Evolutionary conservation across 2,329 filamentous ascomycete species (phyloP), one percentile per base, ranked within the genome.

Genomic region (Fusarium verticillioides): DNA sequence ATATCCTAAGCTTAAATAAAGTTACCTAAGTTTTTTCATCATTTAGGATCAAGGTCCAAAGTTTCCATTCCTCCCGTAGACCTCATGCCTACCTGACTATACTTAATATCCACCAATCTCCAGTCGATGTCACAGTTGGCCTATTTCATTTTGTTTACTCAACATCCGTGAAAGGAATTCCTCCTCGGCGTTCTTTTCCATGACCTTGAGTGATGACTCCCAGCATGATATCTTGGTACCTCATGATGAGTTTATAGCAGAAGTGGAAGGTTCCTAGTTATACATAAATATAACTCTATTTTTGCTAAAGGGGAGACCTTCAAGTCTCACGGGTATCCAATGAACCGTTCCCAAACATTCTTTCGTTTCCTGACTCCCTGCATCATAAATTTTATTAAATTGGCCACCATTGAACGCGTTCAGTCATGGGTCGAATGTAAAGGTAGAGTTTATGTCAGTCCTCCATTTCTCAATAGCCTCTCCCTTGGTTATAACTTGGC

Each of bases 381-480:
- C 12, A 9, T 50, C 30, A 34, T 23, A n/a, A 28, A 18, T 36
- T 36, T 32, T 60, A 10, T 36, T 18, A 63, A 26, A 36, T 26
- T 36, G 23, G 12, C 46, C 21, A 23, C 6, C 16, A 53, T 12
- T 28, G n/a, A 26, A 30, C 21, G 46, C 18, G 9, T 9, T 26
- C 12, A 19, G 12, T 21, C 50, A 60, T 34, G 23, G 28, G 21
- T 44, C 19, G 30, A 39, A 52, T 37, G 43, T 23, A 9, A 53
- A 36, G 13, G 30, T 39, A 19, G 32, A 7, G 40, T 57, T 54
- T 5, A 64, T 18, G 11, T 36, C 65, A 16, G 32, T 43, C 19
- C 42, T 69, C 66, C 59, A 69, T 39, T 69, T 69, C 21, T 69
- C 65, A 12, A 43, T 21, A 13, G 65, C 60, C 26, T 53, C 42